Conservation (phyloP, 2,329 filamentous ascomycete species). For the Alternaria angustiovoidea region DNA sequence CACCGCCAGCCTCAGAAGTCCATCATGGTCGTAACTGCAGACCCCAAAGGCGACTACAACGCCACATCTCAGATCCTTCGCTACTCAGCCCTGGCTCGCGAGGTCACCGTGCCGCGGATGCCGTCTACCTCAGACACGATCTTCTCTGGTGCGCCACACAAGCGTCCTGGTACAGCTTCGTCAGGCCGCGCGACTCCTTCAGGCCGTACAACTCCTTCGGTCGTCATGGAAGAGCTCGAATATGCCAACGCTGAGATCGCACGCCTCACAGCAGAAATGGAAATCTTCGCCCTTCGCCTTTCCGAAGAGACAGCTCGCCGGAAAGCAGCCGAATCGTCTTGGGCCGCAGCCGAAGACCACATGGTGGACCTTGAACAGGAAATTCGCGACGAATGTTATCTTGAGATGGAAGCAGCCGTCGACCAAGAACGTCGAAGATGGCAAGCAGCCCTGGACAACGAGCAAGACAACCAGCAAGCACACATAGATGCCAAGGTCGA, state of each 20-base stretch:
- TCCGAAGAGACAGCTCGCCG: constrained; percentile 75
- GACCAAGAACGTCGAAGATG: constrained; percentile 80
- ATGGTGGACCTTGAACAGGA: constrained; percentile 82
- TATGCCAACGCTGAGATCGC: constrained; percentile 81
- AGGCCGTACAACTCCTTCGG: constrained; percentile 57
- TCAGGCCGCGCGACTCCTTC: constrained; percentile 46
- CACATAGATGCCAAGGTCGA: constrained; percentile 90
- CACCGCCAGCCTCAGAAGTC: constrained; percentile 75
- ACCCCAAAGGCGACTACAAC: constrained; percentile 93
- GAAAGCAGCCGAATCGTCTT: constrained; percentile 74
- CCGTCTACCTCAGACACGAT: constrained; percentile 83
- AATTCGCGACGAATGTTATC: constrained; percentile 86
- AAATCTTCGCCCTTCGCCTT: constrained; percentile 74
- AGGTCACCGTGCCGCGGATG: constrained; percentile 89
- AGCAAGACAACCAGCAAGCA: constrained; percentile 79
- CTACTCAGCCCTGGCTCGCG: constrained; percentile 90
- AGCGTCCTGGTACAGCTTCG: constrained; percentile 41
- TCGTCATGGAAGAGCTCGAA: constrained; percentile 73
- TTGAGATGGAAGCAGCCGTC: constrained; percentile 82
- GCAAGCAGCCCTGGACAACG: constrained; percentile 78
- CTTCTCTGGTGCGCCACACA: constrained; percentile 41
- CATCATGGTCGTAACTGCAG: constrained; percentile 95
- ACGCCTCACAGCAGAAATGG: constrained; percentile 79
- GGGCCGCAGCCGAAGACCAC: constrained; percentile 69
- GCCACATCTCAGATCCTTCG: constrained; percentile 95